Base-by-base conservation (phyloP, 2,329 filamentous ascomycete genomes). In the Trichoderma atrobrunneum region DNA sequence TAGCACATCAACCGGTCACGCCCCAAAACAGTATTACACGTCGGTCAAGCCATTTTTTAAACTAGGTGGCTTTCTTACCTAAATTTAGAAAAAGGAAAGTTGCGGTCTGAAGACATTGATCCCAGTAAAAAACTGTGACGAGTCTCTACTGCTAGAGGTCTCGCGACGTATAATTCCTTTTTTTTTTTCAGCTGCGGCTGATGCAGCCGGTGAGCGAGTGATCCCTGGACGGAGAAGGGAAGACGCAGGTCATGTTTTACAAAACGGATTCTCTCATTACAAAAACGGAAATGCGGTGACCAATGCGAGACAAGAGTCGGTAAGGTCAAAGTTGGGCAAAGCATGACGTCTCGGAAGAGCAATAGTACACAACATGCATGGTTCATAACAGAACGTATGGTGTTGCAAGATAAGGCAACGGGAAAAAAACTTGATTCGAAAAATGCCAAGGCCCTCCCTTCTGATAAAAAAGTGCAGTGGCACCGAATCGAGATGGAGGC, bases 161-260 rank as follows among this genome's bases (percentile, higher is more conserved):
- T 54, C 3, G 48, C n/a, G n/a, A 21, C 57, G 30, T 34, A n/a
- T 16, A 26, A 43, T 21, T 39, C 12, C n/a, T 34, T 61, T 61
- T 30, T 10, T 61, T 61, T 57, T 57, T 34, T 68, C 54, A 68
- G 65, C 65, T 60, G 65, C 65, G 65, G 65, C 65, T 68, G 65
- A 60, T 60, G 28, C 65, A 32, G n/a, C 56, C 36, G 56, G 65
- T 68, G 51, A 67, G 32, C 48, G 11, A 21, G 54, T 10, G 30
- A 65, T 60, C 57, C 28, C 21, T 34, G 59, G 8, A 61, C 28
- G n/a, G 39, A 57, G 21, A 36, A 36, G 51, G 21, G 10, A 57
- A 43, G 64, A 24, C n/a, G 51, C 43, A 59, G 51, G 11, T 21
- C 36, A n/a, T 59, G 64, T 67, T 59, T 60, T 60, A 48, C 36